A percentile compares a stretch with the other conserved stretches of the same genome.
phyloP scores from a whole-genome alignment of 805 yeast species.

The Kregervanrija pseudodelftensis region DNA sequence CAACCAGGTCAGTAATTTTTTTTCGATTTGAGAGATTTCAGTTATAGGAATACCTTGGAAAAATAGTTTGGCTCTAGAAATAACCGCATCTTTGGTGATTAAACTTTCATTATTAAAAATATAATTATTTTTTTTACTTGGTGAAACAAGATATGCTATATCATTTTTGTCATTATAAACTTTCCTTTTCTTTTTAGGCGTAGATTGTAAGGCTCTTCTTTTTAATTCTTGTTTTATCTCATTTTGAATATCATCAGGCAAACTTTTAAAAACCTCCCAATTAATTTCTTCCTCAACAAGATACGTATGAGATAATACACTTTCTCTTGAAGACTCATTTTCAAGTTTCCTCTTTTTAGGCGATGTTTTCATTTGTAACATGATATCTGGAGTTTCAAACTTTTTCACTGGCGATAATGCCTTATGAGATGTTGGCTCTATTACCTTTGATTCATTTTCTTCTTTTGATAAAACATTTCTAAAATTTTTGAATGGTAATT shows the following conservation, averaged over 20 bases:
- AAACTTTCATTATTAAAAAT: not conserved
- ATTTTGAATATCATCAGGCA: constrained; percentile 59
- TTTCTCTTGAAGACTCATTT: no score
- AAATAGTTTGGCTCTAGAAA: not conserved
- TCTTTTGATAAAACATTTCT: constrained; percentile 2
- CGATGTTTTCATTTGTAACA: constrained; percentile 7
- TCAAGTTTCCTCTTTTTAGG: constrained; percentile 4
- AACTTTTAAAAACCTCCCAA: constrained; percentile 51
- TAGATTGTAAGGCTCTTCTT: constrained; percentile 28
- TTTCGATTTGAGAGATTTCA: constrained; percentile 10
- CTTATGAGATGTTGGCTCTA: not conserved
- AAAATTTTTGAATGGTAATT: constrained; percentile 26
- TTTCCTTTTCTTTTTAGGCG: constrained; percentile 16
- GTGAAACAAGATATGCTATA: constrained; percentile 12
- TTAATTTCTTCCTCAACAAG: constrained; percentile 36
- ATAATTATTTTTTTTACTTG: constrained; percentile 6
- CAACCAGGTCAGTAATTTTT: constrained; percentile 19
- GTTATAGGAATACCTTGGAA: constrained; percentile 21
- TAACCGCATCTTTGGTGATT: no score
- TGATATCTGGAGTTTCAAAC: constrained; percentile 6
- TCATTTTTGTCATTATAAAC: constrained; percentile 9
- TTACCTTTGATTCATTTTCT: not conserved
- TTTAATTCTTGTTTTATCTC: constrained; percentile 53
- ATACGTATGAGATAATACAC: no score
- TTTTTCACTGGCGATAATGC: not conserved